Conservation (phyloP, 768 basidiomycete genomes). For the Hydnomerulius pinastri region DNA sequence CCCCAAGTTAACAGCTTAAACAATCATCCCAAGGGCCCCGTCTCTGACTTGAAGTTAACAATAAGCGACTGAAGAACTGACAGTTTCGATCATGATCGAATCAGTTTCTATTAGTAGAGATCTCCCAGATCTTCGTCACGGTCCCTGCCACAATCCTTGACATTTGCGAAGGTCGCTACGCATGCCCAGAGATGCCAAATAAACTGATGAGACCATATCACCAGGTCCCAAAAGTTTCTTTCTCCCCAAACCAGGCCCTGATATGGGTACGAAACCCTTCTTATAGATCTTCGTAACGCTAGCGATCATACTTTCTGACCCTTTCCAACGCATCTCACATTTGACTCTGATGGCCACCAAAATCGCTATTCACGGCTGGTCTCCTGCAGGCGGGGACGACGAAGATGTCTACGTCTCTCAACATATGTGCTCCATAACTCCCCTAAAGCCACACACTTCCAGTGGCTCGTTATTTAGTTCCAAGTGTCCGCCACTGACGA, state of each 20-base stretch:
- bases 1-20: too few species aligned
- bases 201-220: too few species aligned
- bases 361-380: constrained; percentile 26
- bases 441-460: constrained; percentile 3
- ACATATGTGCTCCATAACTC: constrained; percentile 9
- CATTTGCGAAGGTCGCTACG: too few species aligned
- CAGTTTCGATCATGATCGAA: constrained; percentile 9
- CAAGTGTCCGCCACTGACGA: constrained; percentile 17
- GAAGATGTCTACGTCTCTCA: constrained; percentile 28
- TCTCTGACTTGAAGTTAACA: too few species aligned
- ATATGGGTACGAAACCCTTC: neutral
- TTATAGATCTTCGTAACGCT: neutral
- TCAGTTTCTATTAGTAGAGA: constrained; percentile 1
- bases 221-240: neutral
- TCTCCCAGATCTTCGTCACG: neutral
- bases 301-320: neutral
- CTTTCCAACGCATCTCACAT: neutral
- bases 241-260: neutral
- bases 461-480: constrained; percentile 8
- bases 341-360: constrained; percentile 9
- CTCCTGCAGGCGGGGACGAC: constrained; percentile 28
- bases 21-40: too few species aligned
- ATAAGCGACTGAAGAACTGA: too few species aligned
- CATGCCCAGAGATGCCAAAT: too few species aligned
- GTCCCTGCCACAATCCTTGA: constrained; percentile 1